A percentile compares a stretch with the other conserved stretches of the same genome.
Conservation (phyloP, 2,329 filamentous ascomycete genomes). For the Chaetomiaceae sp. region DNA sequence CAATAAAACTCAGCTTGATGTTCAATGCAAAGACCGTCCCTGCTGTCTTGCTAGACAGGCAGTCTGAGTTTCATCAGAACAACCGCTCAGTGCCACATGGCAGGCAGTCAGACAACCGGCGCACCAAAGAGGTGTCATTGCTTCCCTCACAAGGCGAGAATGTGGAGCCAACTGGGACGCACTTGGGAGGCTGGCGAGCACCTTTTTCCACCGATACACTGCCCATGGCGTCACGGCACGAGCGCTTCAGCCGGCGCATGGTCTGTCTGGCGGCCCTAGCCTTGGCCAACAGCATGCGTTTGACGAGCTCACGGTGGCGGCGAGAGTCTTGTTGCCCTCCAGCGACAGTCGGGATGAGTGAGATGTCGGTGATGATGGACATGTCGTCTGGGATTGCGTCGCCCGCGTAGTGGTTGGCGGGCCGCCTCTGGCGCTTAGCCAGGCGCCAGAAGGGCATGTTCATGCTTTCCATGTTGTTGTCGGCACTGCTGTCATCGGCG, state of each 20-base stretch:
- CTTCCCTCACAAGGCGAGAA: no score
- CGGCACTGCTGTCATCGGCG: neutral
- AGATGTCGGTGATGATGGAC: slow-evolving; percentile 19
- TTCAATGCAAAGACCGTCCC: no score
- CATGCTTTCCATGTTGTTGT: slow-evolving; percentile 12
- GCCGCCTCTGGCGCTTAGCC: neutral
- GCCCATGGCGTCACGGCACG: slow-evolving; percentile 13
- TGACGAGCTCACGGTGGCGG: slow-evolving; percentile 11
- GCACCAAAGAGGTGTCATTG: no score
- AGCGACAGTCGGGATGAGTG: slow-evolving; percentile 19
- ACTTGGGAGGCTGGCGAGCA: slow-evolving; percentile 4
- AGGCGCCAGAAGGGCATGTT: slow-evolving; percentile 18
- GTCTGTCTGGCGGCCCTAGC: slow-evolving; percentile 14
- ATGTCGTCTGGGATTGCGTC: slow-evolving; percentile 14
- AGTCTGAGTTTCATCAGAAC: no score
- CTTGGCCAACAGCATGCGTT: slow-evolving; percentile 11
- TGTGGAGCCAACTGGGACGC: slow-evolving; percentile 12
- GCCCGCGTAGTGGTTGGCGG: neutral
- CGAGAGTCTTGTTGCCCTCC: slow-evolving; percentile 8
- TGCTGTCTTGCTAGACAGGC: no score
- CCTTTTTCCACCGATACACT: slow-evolving; percentile 6
- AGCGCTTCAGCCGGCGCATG: slow-evolving; percentile 14
- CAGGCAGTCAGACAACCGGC: no score
- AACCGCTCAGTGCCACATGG: no score
- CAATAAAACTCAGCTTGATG: no score